These are phyloP conservation scores for Thielaviopsis populi DNA, from an alignment of 2,329 filamentous ascomycete genomes.

Conservation along the genomic window DNA sequence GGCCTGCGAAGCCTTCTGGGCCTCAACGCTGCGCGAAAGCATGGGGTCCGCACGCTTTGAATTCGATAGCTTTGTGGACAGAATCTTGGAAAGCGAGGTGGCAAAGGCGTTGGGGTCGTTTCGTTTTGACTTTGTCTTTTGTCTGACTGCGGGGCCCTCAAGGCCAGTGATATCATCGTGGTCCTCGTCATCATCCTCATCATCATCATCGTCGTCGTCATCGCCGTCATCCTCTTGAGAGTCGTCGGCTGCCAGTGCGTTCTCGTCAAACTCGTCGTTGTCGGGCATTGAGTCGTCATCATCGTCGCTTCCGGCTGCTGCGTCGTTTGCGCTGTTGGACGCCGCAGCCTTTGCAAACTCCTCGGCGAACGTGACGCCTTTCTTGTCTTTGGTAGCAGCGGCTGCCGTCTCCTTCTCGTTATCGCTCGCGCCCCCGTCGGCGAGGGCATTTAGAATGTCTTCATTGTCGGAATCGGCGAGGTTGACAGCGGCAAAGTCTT, in stretches of 20 bases:
- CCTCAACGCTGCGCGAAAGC: slow-evolving; percentile 66
- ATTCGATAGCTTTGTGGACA: slow-evolving; percentile 72
- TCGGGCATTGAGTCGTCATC: slow-evolving; percentile 19
- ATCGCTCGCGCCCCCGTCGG: slow-evolving; percentile 30
- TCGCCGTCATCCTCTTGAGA: slow-evolving; percentile 20
- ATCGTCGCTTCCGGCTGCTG: slow-evolving; percentile 21
- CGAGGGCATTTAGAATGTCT: slow-evolving; percentile 37
- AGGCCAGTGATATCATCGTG: slow-evolving; percentile 30
- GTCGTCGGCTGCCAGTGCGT: slow-evolving; percentile 20
- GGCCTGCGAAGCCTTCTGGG: slow-evolving; percentile 55
- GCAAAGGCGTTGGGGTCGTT: slow-evolving; percentile 88
- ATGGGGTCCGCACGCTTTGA: slow-evolving; percentile 78
- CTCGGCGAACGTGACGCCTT: slow-evolving; percentile 11
- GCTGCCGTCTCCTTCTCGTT: slow-evolving; percentile 24
- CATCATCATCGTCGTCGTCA: slow-evolving; percentile 21
- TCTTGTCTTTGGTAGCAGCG: slow-evolving; percentile 21
- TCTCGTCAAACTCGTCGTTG: slow-evolving; percentile 24
- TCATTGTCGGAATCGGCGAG: slow-evolving; percentile 45
- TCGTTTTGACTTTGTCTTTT: slow-evolving; percentile 53
- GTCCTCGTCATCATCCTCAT: slow-evolving; percentile 25
- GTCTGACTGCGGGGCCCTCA: slow-evolving; percentile 20
- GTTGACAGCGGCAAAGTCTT: slow-evolving; percentile 36
- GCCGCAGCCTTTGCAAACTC: slow-evolving; percentile 19
- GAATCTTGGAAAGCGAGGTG: slow-evolving; percentile 82
- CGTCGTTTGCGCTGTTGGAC: slow-evolving; percentile 20